Evolutionary conservation across 148 eudicot species (phyloP).

Genomic region (Vaccinium myrtillus): DNA sequence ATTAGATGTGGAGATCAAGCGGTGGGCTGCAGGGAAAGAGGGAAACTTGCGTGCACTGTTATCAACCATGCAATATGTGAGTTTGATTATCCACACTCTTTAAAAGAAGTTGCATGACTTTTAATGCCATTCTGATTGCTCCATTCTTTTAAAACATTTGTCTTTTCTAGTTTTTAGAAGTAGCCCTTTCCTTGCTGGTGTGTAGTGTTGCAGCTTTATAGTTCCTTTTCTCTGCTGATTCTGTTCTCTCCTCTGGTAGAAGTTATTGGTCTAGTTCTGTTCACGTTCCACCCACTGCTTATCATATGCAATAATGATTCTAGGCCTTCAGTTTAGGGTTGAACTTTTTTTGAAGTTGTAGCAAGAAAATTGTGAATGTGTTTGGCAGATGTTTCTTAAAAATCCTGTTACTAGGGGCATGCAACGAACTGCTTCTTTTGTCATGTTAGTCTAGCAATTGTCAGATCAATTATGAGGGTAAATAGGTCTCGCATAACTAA

Average conservation of each 20-base stretch:
- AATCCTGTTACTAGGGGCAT: background rate
- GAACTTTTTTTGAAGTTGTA: background rate
- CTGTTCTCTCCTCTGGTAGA: background rate
- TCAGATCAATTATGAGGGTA: background rate
- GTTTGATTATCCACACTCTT: slow-evolving; percentile 17
- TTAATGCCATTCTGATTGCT: background rate
- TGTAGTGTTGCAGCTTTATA: background rate
- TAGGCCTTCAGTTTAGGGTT: background rate
- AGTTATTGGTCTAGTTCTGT: slow-evolving; percentile 8
- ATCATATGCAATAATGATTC: background rate
- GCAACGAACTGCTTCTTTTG: background rate
- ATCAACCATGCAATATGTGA: slow-evolving; percentile 69
- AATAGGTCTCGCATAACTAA: background rate
- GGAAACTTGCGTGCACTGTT: slow-evolving; percentile 70
- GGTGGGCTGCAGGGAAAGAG: slow-evolving; percentile 75
- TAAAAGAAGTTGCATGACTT: background rate
- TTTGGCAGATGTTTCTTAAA: slow-evolving; percentile 8
- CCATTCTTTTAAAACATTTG: slow-evolving; percentile 1
- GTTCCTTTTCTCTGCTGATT: background rate
- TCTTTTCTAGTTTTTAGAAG: too few relatives aligned
- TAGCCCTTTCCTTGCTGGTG: background rate
- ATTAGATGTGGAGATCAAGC: slow-evolving; percentile 60
- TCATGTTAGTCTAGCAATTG: background rate
- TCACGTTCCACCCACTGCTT: background rate
- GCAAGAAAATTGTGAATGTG: background rate